Base-by-base conservation (phyloP, 225 moss, liverwort and hornwort genomes). In the Straminergon stramineum region DNA sequence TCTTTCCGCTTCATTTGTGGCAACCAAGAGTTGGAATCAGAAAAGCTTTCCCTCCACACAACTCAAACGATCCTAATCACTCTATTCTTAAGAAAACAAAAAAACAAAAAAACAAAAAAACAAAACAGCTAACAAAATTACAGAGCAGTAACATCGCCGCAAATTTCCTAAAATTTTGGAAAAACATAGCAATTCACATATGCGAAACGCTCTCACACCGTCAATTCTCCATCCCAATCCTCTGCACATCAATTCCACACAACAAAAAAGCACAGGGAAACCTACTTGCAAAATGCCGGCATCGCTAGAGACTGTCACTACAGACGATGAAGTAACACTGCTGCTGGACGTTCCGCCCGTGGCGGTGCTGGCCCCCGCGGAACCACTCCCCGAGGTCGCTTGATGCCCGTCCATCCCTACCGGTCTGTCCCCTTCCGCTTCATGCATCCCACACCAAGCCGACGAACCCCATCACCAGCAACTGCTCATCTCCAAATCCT, bases 371-470 rank as follows among this genome's bases (percentile, higher is more conserved):
- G 91, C 90, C 23, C 91, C 87, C 15, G 87, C 87, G 66, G 93
- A 93, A 82, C 93, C 91, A 85, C 90, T 93, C 69, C 93, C 93
- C 14, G 91, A 91, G 27, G 87, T 84, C 90, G 82, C 91, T 58
- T 66, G 89, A 77, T 84, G 91, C 87, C 85, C 90, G 77, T 92
- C 93, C 93, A 93, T 93, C 89, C 55, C 88, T 88, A 67, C 83
- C 79, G 10, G 66, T 43, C 53, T 61, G n/a, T 58, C 66, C 52
- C 84, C 67, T 52, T 39, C 83, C 86, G 55, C 88, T 80, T 89
- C 93, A 91, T 86, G 83, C 91, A 93, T 22, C 66, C 18, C 83
- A 82, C 73, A 74, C 39, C 74, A 74, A 74, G 20, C 26, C 45
- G 28, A 71, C 45, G 37, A 71, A 31, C 66, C 61, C 79, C 86